phyloP scores from a whole-genome alignment of 345 rosid species.

The Gossypioides kirkii region DNA sequence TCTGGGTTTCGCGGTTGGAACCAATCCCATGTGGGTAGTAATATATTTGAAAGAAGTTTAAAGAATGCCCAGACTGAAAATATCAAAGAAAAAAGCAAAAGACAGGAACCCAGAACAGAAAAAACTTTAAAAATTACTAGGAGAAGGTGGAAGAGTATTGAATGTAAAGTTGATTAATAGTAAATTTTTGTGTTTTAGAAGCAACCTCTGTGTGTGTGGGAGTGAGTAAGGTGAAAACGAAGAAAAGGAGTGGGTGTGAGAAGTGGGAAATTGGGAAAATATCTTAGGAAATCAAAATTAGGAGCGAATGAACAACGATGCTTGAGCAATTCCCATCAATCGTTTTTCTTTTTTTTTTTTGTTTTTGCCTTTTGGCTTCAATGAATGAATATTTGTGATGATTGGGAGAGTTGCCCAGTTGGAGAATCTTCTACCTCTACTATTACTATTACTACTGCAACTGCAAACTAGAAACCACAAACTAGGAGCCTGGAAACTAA shows the following conservation, averaged over 20 bases:
- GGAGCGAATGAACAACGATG: conserved; percentile 11
- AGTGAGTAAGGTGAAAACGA: not conserved
- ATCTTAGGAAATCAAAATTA: not conserved
- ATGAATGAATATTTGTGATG: conserved; percentile 9
- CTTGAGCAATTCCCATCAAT: conserved; percentile 11
- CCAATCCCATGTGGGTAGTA: conserved; percentile 67
- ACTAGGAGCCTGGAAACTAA: too few species aligned
- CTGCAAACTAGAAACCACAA: too few species aligned
- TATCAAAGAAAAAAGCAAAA: not conserved
- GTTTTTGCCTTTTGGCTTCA: not conserved
- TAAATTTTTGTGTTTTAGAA: not conserved
- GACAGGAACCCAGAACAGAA: conserved; percentile 9
- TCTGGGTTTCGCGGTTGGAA: conserved; percentile 23
- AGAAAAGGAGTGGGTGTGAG: conserved; percentile 1
- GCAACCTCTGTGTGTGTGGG: too few species aligned
- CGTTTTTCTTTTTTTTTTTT: not conserved
- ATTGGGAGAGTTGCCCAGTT: not conserved
- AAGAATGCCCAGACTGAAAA: conserved; percentile 9
- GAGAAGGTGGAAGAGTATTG: not conserved
- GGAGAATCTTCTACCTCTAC: not conserved
- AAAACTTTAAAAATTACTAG: not conserved
- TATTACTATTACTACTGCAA: too few species aligned
- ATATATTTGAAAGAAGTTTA: not conserved
- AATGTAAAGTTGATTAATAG: not conserved
- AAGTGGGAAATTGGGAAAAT: conserved; percentile 8